These are phyloP conservation scores for Tuber umbilicatum DNA, from an alignment of 495 filamentous ascomycete species.

Conservation along the genomic window DNA sequence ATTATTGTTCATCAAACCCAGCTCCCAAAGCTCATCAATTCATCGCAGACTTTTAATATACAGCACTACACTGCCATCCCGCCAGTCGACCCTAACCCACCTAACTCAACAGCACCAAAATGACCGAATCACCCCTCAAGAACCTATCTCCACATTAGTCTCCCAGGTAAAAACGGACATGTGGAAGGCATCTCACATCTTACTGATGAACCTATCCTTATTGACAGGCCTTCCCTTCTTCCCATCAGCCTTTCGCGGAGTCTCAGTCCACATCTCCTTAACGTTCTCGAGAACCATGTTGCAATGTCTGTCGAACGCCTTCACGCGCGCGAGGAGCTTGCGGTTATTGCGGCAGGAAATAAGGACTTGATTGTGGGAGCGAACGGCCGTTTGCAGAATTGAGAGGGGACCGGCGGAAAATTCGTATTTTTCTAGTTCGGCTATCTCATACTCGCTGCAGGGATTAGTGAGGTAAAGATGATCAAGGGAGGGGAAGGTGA, in stretches of 20 bases:
- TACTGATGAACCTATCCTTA: conserved; percentile 97
- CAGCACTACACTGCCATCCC: background rate
- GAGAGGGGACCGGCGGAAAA: conserved; percentile 80
- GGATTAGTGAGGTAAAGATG: conserved; percentile 21
- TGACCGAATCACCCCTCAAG: conserved; percentile 85
- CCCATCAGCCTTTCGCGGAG: conserved; percentile 63
- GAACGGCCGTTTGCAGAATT: conserved; percentile 85
- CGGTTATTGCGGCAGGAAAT: conserved; percentile 87
- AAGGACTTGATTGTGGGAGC: conserved; percentile 78
- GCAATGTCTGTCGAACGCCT: conserved; percentile 89
- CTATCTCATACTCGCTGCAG: conserved; percentile 69
- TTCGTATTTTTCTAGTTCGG: conserved; percentile 81
- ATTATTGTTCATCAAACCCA: background rate
- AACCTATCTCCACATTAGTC: conserved; percentile 57
- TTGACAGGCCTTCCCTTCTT: conserved; percentile 88
- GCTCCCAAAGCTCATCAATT: background rate
- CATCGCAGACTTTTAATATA: background rate
- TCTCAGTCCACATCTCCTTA: conserved; percentile 99
- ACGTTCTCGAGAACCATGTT: conserved; percentile 98
- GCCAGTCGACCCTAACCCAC: background rate
- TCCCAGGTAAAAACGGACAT: background rate
- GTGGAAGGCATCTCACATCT: conserved; percentile 64
- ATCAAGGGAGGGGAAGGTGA: background rate
- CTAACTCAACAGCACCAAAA: conserved; percentile 81
- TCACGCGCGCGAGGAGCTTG: conserved; percentile 71